Evolutionary conservation across 75 land plant species (phyloP).

Genomic region (Picea sitchensis): DNA sequence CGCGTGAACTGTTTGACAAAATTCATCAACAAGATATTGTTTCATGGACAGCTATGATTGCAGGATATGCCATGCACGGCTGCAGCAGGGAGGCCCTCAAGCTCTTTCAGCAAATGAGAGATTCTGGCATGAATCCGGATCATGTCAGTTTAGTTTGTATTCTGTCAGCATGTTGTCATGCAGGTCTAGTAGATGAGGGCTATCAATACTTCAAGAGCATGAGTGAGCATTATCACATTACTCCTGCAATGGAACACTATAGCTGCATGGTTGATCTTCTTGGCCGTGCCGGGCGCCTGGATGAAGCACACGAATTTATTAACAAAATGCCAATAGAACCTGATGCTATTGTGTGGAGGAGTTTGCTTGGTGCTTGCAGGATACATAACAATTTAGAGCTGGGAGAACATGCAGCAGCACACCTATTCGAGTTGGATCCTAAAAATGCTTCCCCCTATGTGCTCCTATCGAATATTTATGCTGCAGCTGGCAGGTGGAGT

Average conservation of each 20-base stretch:
- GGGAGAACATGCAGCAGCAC: constrained; percentile 14
- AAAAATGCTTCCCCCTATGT: constrained; percentile 21
- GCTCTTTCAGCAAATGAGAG: constrained; percentile 38
- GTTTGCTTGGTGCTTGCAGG: constrained; percentile 26
- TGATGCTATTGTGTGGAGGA: constrained; percentile 20
- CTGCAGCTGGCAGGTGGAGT: constrained; percentile 11
- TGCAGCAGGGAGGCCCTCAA: constrained; percentile 21
- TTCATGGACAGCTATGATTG: constrained; percentile 52
- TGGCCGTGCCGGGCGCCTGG: constrained; percentile 28
- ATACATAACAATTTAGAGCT: constrained; percentile 17
- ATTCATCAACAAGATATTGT: constrained; percentile 30
- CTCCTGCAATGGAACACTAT: constrained; percentile 20
- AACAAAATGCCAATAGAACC: constrained; percentile 19
- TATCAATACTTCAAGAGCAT: constrained; percentile 16
- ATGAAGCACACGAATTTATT: constrained; percentile 16
- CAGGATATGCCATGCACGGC: constrained; percentile 40
- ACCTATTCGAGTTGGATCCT: constrained; percentile 12
- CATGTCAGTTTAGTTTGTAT: constrained; percentile 10
- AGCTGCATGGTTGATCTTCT: constrained; percentile 28
- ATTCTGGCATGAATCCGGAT: constrained; percentile 31
- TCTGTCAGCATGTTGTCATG: constrained; percentile 19
- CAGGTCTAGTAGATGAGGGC: constrained; percentile 15
- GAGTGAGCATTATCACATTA: constrained; percentile 12
- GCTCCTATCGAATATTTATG: constrained; percentile 24
- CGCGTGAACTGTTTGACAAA: constrained; percentile 28